Evolutionary conservation across 495 filamentous ascomycete species (phyloP).

Genomic region (Darksidea phi): DNA sequence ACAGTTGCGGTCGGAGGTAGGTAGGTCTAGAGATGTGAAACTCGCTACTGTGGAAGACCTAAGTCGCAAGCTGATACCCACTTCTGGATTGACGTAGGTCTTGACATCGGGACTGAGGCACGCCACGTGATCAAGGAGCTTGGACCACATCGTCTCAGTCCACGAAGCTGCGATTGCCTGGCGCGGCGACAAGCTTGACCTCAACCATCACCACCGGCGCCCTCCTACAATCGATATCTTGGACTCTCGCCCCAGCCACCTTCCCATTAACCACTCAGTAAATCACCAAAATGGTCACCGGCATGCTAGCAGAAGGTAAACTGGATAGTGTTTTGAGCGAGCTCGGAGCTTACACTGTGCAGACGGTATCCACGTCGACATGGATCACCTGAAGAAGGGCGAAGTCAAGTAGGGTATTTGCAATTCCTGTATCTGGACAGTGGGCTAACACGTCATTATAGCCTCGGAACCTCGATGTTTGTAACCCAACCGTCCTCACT

Average conservation of each 20-base stretch:
- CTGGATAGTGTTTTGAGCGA: not conserved
- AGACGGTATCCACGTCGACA: constrained; percentile 99
- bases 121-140: not conserved
- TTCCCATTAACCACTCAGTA: not conserved
- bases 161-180: constrained; percentile 2
- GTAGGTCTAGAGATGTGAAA: too few relatives aligned
- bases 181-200: not conserved
- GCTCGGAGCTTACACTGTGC: constrained; percentile 22
- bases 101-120: not conserved
- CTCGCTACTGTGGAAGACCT: too few relatives aligned
- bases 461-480: constrained; percentile 95
- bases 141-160: not conserved
- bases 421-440: not conserved
- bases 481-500: constrained; percentile 34
- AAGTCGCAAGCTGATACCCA: not conserved
- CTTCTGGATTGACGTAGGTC: not conserved
- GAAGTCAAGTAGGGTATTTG: constrained; percentile 68
- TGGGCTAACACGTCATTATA: constrained; percentile 41
- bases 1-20: too few relatives aligned
- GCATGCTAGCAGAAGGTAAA: constrained; percentile 47
- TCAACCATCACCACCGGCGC: not conserved
- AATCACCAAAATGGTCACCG: constrained; percentile 35
- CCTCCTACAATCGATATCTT: not conserved
- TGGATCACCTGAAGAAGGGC: constrained; percentile 90
- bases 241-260: not conserved